Evolutionary conservation across 345 rosid species (phyloP), one percentile per base, ranked within the genome.

Genomic region (Stellera chamaejasme): DNA sequence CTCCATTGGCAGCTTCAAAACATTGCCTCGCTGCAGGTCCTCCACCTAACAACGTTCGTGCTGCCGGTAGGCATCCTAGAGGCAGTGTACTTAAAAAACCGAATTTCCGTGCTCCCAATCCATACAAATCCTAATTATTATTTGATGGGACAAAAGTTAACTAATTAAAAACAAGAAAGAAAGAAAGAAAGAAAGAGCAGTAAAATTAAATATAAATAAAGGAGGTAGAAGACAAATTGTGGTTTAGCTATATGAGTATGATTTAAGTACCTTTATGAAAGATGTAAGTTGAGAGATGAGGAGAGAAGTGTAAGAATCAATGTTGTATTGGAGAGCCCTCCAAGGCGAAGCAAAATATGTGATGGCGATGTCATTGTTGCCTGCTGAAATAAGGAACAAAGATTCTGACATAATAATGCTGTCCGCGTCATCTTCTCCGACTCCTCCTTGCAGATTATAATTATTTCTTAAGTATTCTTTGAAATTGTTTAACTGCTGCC

Each of bases 281-380:
- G 11, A 6, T n/a, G 71, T 53, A 58, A 65, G 14, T 41, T 2
- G 6, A 25, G 12, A 10, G 19, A 66, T 65, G 45, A 66, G 41
- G 7, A 11, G 10, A 11, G 63, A 44, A 45, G 58, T 32, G 15
- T 59, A 63, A 4, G 51, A 3, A 57, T 63, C 3, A 44, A 55
- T n/a, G 47, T 52, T 62, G 5, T 25, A 27, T 13, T 39, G 54
- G 0, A 64, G 15, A 6, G 13, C 3, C 27, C 43, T 55, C 6
- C 45, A 19, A 50, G 0, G 36, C 10, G 10, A 2, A 27, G 10
- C 0, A 13, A 19, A 59, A 50, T 66, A 63, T 43, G 50, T 9
- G 8, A 67, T 12, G 11, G 14, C 69, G 25, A 63, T 26, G 41
- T 63, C 72, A 55, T 72, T 72, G 39, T 67, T 56, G 10, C 72